Evolutionary conservation across 805 yeast genomes (phyloP).

Genomic region (Maudiozyma serrabonitensis): DNA sequence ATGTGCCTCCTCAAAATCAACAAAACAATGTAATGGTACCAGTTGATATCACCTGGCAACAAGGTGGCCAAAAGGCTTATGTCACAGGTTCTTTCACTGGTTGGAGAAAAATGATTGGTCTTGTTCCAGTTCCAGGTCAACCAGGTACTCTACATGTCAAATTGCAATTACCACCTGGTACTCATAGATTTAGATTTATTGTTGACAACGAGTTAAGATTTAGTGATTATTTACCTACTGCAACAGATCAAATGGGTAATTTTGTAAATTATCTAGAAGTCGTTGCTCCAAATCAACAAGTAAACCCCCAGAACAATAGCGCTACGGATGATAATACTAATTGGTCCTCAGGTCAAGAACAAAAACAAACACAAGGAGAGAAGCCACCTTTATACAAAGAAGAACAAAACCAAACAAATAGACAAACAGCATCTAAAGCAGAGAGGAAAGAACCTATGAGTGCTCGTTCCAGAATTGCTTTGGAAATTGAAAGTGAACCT

Average conservation of each 20-base stretch:
- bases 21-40: conserved; percentile 29
- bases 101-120: conserved; percentile 95
- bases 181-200: conserved; percentile 87
- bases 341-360: not conserved
- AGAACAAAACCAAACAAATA: conserved; percentile 3
- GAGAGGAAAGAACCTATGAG: conserved; percentile 15
- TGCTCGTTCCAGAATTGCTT: conserved; percentile 44
- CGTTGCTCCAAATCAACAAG: conserved; percentile 29
- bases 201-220: conserved; percentile 88
- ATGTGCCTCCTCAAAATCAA: not conserved
- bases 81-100: conserved; percentile 97
- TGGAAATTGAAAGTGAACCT: conserved; percentile 30
- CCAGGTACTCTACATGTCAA: conserved; percentile 47
- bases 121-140: conserved; percentile 35
- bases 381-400: conserved; percentile 1
- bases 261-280: conserved; percentile 87
- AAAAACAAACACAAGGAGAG: not conserved
- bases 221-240: conserved; percentile 85
- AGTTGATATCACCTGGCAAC: conserved; percentile 80
- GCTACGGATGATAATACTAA: not conserved
- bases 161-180: conserved; percentile 76
- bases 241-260: conserved; percentile 94
- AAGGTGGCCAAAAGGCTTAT: conserved; percentile 92
- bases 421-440: not conserved
- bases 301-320: conserved; percentile 5